Conservation (phyloP, 2,329 filamentous ascomycete species). For the Phialophora macrospora region DNA sequence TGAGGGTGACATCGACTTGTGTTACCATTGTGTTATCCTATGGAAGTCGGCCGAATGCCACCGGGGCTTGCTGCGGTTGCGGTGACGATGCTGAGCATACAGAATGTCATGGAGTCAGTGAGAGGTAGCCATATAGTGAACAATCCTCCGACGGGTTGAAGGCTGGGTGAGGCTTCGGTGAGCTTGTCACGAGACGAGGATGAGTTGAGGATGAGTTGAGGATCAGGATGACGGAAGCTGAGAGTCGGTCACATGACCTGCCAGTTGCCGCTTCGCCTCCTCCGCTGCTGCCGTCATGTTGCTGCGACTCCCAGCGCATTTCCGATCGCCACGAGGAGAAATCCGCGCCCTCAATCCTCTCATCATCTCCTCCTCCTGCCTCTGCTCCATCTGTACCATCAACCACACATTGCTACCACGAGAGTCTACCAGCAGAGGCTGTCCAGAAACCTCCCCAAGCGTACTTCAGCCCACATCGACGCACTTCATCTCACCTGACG, state of each 20-base stretch:
- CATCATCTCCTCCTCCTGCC: constrained; percentile 10
- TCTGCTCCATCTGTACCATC: constrained; percentile 17
- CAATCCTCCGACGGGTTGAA: background rate
- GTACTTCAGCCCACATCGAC: constrained; percentile 27
- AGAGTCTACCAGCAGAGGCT: constrained; percentile 9
- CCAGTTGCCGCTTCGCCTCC: constrained; percentile 1
- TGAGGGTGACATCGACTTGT: background rate
- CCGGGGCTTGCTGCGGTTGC: background rate
- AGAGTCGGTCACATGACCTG: constrained; percentile 14
- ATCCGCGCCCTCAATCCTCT: constrained; percentile 10
- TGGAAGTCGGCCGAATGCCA: background rate
- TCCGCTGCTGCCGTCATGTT: constrained; percentile 11
- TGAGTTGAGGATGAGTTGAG: background rate
- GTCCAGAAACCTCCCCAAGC: constrained; percentile 27
- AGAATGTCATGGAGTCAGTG: background rate
- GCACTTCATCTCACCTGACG: constrained; percentile 17
- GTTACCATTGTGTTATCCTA: background rate
- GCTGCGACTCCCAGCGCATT: background rate
- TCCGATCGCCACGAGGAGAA: constrained; percentile 12
- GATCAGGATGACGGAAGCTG: background rate
- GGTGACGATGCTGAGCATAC: background rate
- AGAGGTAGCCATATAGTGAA: background rate
- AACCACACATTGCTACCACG: constrained; percentile 8
- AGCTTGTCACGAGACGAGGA: background rate
- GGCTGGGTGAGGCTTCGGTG: background rate